Base-by-base conservation (phyloP, 192 early-diverging fungal species). In the Irineochytrium annulatum region DNA sequence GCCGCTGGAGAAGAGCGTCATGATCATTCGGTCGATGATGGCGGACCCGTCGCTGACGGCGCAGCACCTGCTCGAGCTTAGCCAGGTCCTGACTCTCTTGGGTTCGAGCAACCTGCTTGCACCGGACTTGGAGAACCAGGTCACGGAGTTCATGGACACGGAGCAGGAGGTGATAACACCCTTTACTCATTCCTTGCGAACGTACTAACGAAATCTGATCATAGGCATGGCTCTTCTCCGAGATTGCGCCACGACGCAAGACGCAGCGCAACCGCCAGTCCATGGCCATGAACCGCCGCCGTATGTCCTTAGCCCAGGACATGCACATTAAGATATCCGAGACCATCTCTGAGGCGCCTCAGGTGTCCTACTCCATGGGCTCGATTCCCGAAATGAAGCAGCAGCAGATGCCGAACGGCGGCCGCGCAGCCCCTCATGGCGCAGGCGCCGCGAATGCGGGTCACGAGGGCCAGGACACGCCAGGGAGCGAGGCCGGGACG, bases 161-260 rank as follows among this genome's bases (percentile, higher is more conserved):
- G 77, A 78, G 35, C 72, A 74, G 45, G 71, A 78, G 68, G 77
- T 76, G 52, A 13, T 19, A 24, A 55, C 1, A 39, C 52, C 26
- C 29, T 58, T 20, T 58, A 17, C 28, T 53, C 24, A 16, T n/a
- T 61, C 24, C 17, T 30, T 27, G 39, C 48, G 20, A 27, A 31
- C 58, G 6, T 24, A 31, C 26, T 28, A 14, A 45, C n/a, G 24
- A 34, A 48, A 34, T 52, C 27, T 34, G 16, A 24, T 62, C 11
- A 3, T 27, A 78, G 77, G 65, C 74, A 45, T 78, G 77, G 77
- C 61, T 78, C 17, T 78, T 77, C 41, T 67, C 72, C 14, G 76
- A 77, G 61, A 77, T 77, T 43, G 69, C 71, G 2, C 68, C 71
- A 0, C 57, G 76, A 19, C 54, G 70, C 6, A 34, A 1, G 51